A percentile compares a stretch with the other conserved stretches of the same genome.
Conservation (phyloP, 805 yeast species). For the Kazachstania martiniae region DNA sequence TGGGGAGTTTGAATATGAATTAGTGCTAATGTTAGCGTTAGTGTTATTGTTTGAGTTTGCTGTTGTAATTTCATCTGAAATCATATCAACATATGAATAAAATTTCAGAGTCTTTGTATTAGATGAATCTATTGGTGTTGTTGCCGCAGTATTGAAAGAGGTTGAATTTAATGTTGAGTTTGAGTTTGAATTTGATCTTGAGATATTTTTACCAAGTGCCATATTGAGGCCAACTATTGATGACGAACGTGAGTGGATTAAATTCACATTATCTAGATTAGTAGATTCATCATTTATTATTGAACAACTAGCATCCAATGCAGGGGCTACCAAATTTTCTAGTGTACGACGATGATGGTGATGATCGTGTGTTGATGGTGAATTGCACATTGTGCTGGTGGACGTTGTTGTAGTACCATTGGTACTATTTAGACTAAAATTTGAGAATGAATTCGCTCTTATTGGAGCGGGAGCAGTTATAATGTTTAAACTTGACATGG, state of each 20-base stretch:
- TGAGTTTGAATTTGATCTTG: conserved; percentile 21
- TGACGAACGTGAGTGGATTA: conserved; percentile 41
- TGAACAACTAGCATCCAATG: conserved; percentile 66
- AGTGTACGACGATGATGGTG: conserved; percentile 30
- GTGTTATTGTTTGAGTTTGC: conserved; percentile 36
- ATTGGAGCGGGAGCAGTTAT: neutral
- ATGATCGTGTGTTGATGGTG: no score
- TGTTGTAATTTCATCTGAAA: conserved; percentile 47
- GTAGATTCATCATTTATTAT: conserved; percentile 45
- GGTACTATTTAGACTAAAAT: no score
- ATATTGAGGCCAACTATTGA: conserved; percentile 37
- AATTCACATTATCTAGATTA: conserved; percentile 58
- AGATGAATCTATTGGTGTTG: neutral
- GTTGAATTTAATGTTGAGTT: conserved; percentile 5
- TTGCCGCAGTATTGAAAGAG: conserved; percentile 4
- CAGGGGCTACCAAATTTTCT: conserved; percentile 72
- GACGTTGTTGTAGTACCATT: no score
- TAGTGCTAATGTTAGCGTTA: no score
- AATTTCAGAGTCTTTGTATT: conserved; percentile 32
- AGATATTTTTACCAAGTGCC: conserved; percentile 32
- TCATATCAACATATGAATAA: conserved; percentile 73
- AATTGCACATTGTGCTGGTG: no score
- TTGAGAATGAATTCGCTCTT: neutral
- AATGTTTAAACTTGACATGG: neutral
- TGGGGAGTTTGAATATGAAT: no score